Evolutionary conservation across 2,329 filamentous ascomycete species (phyloP).

Genomic region (Monilinia vaccinii-corymbosi): DNA sequence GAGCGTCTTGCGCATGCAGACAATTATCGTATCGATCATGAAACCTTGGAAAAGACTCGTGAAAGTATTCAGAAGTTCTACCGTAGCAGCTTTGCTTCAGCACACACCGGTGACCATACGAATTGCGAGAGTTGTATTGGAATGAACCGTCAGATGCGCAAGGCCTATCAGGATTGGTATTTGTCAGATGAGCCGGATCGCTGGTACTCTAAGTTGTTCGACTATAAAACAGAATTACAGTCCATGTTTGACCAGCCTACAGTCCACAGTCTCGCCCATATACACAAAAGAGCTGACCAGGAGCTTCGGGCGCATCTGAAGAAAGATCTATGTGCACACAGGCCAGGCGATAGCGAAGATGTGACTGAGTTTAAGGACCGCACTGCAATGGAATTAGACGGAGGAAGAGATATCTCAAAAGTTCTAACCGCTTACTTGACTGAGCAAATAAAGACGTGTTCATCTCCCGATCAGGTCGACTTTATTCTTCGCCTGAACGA

Average conservation of each 20-base stretch:
- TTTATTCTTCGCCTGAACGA: constrained; percentile 15
- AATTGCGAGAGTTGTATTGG: constrained; percentile 21
- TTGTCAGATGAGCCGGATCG: constrained; percentile 17
- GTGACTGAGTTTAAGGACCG: constrained; percentile 8
- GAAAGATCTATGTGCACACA: constrained; percentile 17
- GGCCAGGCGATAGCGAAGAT: constrained; percentile 10
- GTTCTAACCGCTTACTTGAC: constrained; percentile 16
- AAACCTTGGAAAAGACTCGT: constrained; percentile 13
- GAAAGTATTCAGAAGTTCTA: constrained; percentile 15
- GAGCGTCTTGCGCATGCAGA: constrained; percentile 20
- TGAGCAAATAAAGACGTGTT: constrained; percentile 4
- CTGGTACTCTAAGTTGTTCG: constrained; percentile 17
- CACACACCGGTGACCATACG: constrained; percentile 18
- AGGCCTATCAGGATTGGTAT: constrained; percentile 26
- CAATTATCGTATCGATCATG: constrained; percentile 18
- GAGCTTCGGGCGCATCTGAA: constrained; percentile 21
- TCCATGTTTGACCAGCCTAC: constrained; percentile 18
- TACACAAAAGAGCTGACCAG: constrained; percentile 18
- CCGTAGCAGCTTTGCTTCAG: constrained; percentile 11
- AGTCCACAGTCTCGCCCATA: constrained; percentile 16
- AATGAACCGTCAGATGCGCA: constrained; percentile 18
- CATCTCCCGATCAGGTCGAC: constrained; percentile 8
- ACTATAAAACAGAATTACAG: constrained; percentile 18
- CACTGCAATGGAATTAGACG: constrained; percentile 12
- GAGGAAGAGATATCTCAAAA: constrained; percentile 9